Conservation (phyloP, 352 stramenopile species). For the Chrysophaeum taylorii region DNA sequence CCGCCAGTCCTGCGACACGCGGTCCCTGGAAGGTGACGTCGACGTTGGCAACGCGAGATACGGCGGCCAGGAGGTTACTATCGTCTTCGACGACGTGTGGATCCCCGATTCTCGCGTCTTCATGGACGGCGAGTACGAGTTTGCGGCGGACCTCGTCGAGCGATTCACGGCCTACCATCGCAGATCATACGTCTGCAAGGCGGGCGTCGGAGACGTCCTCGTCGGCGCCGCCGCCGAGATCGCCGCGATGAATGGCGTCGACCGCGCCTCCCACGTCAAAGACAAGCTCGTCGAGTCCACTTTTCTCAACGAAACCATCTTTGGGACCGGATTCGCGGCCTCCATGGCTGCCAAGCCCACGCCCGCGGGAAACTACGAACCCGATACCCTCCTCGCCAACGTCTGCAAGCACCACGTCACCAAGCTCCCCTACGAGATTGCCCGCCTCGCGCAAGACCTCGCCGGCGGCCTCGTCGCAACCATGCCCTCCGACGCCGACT, state of each 20-base stretch:
- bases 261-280: background rate
- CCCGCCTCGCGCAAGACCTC: background rate
- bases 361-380: constrained; percentile 3
- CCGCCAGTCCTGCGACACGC: constrained; percentile 1
- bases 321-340: background rate
- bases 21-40: background rate
- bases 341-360: background rate
- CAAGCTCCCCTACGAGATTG: background rate
- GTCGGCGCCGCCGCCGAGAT: background rate
- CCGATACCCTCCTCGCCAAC: background rate
- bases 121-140: background rate
- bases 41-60: background rate
- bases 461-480: background rate
- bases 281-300: background rate
- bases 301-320: background rate
- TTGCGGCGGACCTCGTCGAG: background rate
- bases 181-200: background rate
- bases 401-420: constrained; percentile 5
- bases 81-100: background rate
- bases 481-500: background rate
- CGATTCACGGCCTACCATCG: constrained; percentile 1
- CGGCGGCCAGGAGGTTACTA: background rate
- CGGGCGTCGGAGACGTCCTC: background rate
- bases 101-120: background rate
- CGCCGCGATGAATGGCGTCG: background rate